Evolutionary conservation across 2,329 filamentous ascomycete genomes (phyloP), one percentile per base, ranked within the genome.

Genomic region (Hypoxylon sp.): DNA sequence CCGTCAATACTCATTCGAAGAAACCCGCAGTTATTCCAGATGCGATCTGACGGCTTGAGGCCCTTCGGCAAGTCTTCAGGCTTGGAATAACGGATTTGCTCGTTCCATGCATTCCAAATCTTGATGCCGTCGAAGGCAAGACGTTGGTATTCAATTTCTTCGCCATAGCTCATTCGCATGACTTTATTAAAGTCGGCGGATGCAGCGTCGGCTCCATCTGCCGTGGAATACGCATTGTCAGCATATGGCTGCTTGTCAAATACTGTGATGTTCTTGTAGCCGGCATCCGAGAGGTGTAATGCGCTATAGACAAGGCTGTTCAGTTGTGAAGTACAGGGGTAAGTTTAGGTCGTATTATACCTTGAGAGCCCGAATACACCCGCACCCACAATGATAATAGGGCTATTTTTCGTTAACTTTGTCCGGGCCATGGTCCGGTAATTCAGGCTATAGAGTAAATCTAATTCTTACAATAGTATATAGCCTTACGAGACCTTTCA

Each of bases 181-280:
- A 82, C 81, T 57, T 82, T 83, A 73, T 83, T 82, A 37, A 79
- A 73, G 63, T 82, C 81, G 35, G 71, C 71, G n/a, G 72, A 74
- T n/a, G 72, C 72, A 15, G 71, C 65, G 53, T 74, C 71, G 35
- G 78, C 80, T 15, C 82, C 83, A 0, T 75, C 60, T 1, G 76
- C 67, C 64, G 80, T 81, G 2, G 79, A 80, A 59, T 85, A 85
- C 0, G 70, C 69, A 1, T 78, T 78, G 42, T 80, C 65, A 19
- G 83, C 75, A 52, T 83, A 76, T 6, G 79, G 73, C 64, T 85
- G 81, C 55, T 77, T 78, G 73, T 86, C 84, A 44, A 86, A 78
- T 6, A 86, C 78, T 10, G 79, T 84, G 31, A 86, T 76, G 60
- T 83, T 77, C 5, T 17, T 77, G 69, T 85, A 86, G 6, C 84